Conservation (phyloP, 1,284 basidiomycete genomes). For the Meripilus lineatus region DNA sequence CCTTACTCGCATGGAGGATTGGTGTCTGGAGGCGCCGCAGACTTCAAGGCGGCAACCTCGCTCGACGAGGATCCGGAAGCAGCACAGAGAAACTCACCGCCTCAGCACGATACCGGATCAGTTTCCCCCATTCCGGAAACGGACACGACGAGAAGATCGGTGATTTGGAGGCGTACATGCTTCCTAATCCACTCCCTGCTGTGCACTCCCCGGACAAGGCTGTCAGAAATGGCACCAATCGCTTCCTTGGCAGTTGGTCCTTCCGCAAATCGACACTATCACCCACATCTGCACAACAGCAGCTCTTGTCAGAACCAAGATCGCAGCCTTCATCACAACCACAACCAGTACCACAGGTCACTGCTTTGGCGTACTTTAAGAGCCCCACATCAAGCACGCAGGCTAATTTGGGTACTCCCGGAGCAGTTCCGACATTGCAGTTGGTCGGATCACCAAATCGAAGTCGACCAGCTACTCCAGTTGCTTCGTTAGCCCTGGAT, state of each 20-base stretch:
- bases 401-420: neutral
- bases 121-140: neutral
- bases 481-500: conserved; percentile 6
- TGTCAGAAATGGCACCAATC: conserved; percentile 12
- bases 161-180: conserved; percentile 5
- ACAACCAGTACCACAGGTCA: neutral
- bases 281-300: conserved; percentile 5
- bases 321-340: neutral
- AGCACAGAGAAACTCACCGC: too few relatives aligned
- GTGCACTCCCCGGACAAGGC: conserved; percentile 13
- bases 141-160: conserved; percentile 8
- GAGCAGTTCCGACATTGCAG: conserved; percentile 5
- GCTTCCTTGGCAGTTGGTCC: conserved; percentile 11
- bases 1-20: conserved; percentile 27
- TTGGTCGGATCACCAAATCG: neutral
- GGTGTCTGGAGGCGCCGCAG: conserved; percentile 18
- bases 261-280: conserved; percentile 2
- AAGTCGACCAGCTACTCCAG: conserved; percentile 13
- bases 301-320: conserved; percentile 6
- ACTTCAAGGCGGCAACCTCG: conserved; percentile 13
- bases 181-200: conserved; percentile 7
- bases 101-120: too few relatives aligned
- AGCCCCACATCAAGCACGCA: neutral
- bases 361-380: too few relatives aligned
- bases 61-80: too few relatives aligned